Percentiles rank a stretch among this genome's conserved stretches.
Conservation (phyloP, 192 early-diverging fungal species). For the Lobosporangium transversale region DNA sequence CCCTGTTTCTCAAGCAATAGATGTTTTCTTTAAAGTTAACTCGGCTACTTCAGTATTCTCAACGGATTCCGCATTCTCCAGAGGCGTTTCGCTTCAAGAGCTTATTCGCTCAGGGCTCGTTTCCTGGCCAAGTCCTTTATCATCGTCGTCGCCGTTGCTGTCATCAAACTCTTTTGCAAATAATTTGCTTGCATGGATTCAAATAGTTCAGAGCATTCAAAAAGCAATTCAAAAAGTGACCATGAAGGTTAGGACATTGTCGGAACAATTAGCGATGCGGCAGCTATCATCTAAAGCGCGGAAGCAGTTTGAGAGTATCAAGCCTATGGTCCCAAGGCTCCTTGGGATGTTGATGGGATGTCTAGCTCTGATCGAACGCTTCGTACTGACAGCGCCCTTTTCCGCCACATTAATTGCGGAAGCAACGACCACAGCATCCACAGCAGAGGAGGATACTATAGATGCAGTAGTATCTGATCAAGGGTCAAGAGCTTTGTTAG, state of each 20-base stretch:
- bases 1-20: too few species aligned
- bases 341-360: slow-evolving; percentile 31
- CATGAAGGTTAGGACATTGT: slow-evolving; percentile 14
- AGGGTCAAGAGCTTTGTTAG: too few species aligned
- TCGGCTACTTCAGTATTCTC: too few species aligned
- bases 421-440: neutral
- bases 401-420: too few species aligned
- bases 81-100: neutral
- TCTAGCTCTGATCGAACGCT: slow-evolving; percentile 24
- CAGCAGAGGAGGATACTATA: neutral
- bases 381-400: slow-evolving; percentile 9
- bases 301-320: slow-evolving; percentile 38
- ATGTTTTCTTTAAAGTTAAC: too few species aligned
- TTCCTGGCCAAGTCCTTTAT: too few species aligned
- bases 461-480: too few species aligned
- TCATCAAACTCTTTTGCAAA: too few species aligned
- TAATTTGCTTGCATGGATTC: slow-evolving; percentile 38
- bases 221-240: slow-evolving; percentile 11
- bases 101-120: too few species aligned
- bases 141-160: too few species aligned
- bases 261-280: slow-evolving; percentile 13
- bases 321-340: slow-evolving; percentile 18
- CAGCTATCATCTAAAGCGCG: slow-evolving; percentile 32
- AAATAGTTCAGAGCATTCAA: slow-evolving; percentile 27
- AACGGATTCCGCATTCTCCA: too few species aligned